Base-by-base conservation (phyloP, 2,329 filamentous ascomycete species). In the Penicillium digitatum region DNA sequence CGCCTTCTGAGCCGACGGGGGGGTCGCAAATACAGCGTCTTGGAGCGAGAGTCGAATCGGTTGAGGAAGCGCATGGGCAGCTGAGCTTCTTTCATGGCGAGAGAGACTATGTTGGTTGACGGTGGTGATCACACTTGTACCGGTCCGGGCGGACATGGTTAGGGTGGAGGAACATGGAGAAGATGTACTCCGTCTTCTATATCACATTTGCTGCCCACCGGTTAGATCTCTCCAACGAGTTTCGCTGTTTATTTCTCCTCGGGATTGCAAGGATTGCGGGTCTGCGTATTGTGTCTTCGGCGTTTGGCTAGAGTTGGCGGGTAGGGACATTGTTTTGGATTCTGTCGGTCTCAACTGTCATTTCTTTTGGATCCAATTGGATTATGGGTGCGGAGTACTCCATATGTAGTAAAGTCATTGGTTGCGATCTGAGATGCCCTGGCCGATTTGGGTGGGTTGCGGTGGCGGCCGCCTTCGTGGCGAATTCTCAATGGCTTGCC, bases 41-140 rank as follows among this genome's bases (percentile, higher is more conserved):
- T 65, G 34, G 63, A 65, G 27, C 57, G 63, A 22, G 61, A 65
- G 47, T 61, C 63, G 32, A 65, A 65, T 61, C 60, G 63, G 24
- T 26, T 65, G 47, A 48, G 61, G 40, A 65, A 65, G 61, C 62
- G 63, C 53, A 54, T 57, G 51, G 57, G 52, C 48, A 27, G 48
- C 26, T 60, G 43, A 64, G 29, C 11, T 26, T 27, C 38, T 31
- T 34, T 12, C 8, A 16, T 9, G 7, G 24, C 18, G 26, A 11
- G 24, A 42, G 16, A 3, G 10, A 42, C n/a, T 3, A 16, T 37
- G 0, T 27, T 11, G 18, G n/a, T 29, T 27, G 47, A 10, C 10
- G 22, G 14, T 14, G 26, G 6, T 24, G 22, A 11, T 35, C 1
- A 12, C 8, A 11, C 14, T n/a, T 10, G 12, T 7, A n/a, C 1